These are phyloP conservation scores for Suhomyces vadensis DNA, from an alignment of 805 yeast species.

Conservation along the genomic window DNA sequence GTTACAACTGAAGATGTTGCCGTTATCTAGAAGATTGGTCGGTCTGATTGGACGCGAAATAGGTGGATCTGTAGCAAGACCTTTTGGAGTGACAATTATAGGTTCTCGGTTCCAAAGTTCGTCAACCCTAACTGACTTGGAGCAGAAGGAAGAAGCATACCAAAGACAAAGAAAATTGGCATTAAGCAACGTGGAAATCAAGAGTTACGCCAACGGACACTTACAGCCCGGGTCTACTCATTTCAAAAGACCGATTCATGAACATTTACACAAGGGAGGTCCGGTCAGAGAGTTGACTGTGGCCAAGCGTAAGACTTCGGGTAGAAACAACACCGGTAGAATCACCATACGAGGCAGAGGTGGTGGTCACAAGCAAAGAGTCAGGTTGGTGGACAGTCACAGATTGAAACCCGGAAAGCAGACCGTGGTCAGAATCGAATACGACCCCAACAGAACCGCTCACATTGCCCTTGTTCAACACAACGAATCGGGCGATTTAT, in stretches of 20 bases:
- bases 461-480: conserved; percentile 87
- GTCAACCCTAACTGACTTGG: conserved; percentile 62
- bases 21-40: conserved; percentile 6
- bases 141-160: conserved; percentile 71
- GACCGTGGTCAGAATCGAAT: conserved; percentile 83
- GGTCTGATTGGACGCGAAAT: conserved; percentile 1
- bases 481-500: conserved; percentile 55
- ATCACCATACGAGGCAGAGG: conserved; percentile 95
- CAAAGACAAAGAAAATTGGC: conserved; percentile 72
- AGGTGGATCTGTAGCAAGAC: neutral
- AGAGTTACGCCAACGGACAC: conserved; percentile 66
- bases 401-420: conserved; percentile 71
- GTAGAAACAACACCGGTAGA: conserved; percentile 85
- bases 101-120: neutral
- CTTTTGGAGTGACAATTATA: neutral
- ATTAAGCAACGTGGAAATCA: conserved; percentile 68
- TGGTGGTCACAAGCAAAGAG: conserved; percentile 92
- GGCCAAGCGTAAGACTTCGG: conserved; percentile 71
- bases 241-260: conserved; percentile 84
- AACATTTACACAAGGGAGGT: conserved; percentile 81
- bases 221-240: conserved; percentile 86
- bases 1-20: neutral
- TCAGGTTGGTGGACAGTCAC: conserved; percentile 76
- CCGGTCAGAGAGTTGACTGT: conserved; percentile 77
- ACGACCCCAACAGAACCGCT: conserved; percentile 91